Conservation (phyloP, 2,329 filamentous ascomycete genomes). For the Phialemoniopsis sp. region DNA sequence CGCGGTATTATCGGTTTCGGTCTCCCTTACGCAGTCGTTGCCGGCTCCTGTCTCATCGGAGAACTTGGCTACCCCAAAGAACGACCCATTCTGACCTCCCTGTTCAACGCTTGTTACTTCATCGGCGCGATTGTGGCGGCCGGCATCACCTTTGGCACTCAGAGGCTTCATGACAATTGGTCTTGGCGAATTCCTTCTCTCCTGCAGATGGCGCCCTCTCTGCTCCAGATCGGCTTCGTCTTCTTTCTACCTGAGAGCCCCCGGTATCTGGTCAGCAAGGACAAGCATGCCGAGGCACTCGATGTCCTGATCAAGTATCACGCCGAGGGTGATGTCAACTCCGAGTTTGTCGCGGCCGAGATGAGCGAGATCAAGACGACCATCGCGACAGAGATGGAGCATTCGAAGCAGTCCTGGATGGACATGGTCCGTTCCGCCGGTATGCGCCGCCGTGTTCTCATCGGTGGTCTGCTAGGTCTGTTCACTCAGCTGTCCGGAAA, state of each 20-base stretch:
- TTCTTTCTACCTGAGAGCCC: constrained; percentile 24
- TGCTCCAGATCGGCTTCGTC: constrained; percentile 32
- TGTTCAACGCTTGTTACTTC: constrained; percentile 53
- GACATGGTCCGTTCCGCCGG: constrained; percentile 46
- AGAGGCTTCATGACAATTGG: constrained; percentile 15
- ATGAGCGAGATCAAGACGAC: constrained; percentile 56
- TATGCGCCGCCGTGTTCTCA: constrained; percentile 43
- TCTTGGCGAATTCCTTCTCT: constrained; percentile 34
- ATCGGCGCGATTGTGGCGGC: constrained; percentile 47
- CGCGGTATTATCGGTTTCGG: constrained; percentile 58
- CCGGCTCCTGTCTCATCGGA: constrained; percentile 53
- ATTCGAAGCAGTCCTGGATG: constrained; percentile 43
- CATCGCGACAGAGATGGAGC: constrained; percentile 48
- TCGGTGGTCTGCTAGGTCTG: constrained; percentile 44
- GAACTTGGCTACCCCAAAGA: constrained; percentile 59
- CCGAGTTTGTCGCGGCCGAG: constrained; percentile 52
- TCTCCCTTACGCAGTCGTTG: constrained; percentile 56
- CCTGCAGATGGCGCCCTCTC: constrained; percentile 35
- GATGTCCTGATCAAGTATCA: constrained; percentile 22
- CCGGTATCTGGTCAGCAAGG: constrained; percentile 18
- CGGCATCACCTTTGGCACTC: constrained; percentile 43
- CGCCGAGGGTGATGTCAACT: constrained; percentile 46
- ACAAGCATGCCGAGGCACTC: constrained; percentile 16
- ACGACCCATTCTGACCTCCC: constrained; percentile 51
- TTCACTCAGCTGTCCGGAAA: constrained; percentile 53